Evolutionary conservation across 164 flowering plant genomes (phyloP).

Genomic region (Nymphaea thermarum): DNA sequence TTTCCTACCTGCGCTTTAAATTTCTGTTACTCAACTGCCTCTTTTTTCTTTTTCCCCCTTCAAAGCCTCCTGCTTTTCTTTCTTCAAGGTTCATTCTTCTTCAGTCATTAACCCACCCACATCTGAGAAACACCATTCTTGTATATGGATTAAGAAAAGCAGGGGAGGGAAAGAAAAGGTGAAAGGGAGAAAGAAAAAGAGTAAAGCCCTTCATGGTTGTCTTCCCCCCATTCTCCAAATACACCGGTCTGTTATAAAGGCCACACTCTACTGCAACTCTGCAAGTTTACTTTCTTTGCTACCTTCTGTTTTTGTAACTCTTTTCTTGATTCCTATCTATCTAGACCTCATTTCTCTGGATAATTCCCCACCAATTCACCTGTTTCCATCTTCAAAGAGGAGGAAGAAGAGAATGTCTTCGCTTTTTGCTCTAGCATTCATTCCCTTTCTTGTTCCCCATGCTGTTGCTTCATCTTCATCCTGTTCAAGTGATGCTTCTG

Average conservation of each 20-base stretch:
- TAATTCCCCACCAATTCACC: slow-evolving; percentile 15
- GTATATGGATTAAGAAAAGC: no score
- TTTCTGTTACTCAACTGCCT: slow-evolving; percentile 54
- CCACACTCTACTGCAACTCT: slow-evolving; percentile 29
- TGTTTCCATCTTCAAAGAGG: slow-evolving; percentile 7
- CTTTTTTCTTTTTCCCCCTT: slow-evolving; percentile 4
- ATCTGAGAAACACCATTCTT: no score
- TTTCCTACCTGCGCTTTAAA: slow-evolving; percentile 38
- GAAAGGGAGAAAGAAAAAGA: slow-evolving; percentile 7
- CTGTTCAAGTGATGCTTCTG: slow-evolving; percentile 33
- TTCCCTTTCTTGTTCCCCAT: slow-evolving; percentile 25
- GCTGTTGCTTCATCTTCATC: slow-evolving; percentile 1
- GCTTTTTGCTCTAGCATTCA: slow-evolving; percentile 30
- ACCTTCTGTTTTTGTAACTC: slow-evolving; percentile 20
- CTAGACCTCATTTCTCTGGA: slow-evolving; percentile 22
- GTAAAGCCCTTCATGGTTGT: not conserved
- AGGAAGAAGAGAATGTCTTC: slow-evolving; percentile 15
- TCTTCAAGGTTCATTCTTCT: no score
- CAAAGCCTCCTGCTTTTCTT: not conserved
- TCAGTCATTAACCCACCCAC: no score
- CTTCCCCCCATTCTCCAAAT: slow-evolving; percentile 22
- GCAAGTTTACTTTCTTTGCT: slow-evolving; percentile 37
- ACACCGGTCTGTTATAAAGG: slow-evolving; percentile 37
- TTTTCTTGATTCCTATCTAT: slow-evolving; percentile 6
- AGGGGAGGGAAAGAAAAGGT: slow-evolving; percentile 5